Evolutionary conservation across 768 basidiomycete genomes (phyloP), one percentile per base, ranked within the genome.

Genomic region (Scleroderma bovista): DNA sequence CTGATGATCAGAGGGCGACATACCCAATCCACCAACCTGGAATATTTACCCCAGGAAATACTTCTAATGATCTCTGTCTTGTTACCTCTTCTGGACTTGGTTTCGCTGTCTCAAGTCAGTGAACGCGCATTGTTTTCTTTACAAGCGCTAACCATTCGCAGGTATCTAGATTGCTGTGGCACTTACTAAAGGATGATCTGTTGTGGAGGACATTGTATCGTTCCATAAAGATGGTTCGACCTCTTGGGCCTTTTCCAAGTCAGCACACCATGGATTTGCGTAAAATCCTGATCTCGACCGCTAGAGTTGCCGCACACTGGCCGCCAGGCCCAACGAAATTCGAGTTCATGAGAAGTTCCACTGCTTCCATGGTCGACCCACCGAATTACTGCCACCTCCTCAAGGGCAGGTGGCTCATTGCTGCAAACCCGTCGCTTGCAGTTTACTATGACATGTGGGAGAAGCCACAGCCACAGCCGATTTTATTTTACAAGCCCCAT

Each of bases 281-380:
- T 2, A 12, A 34, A 12, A 37, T 31, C 20, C 49, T 54, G 19
- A 34, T 50, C 10, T 36, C 40, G 1, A 50, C 49, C 26, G 44
- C 53, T 12, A 50, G 24, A n/a, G 45, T 54, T 23, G 44, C 33
- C 7, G 39, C 13, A 6, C 50, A 54, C 20, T 54, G 53, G 53
- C 53, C 48, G 17, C 53, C 26, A 16, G 10, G 12, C 15, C 9
- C 17, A 5, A 9, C 36, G 41, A 8, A 29, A 22, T 19, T 40
- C 46, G 15, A 48, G 36, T 49, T 49, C 10, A n/a, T 7, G 10
- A 44, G n/a, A n/a, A 44, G 16, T n/a, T 4, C 1, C 15, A 47
- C 34, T 6, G 33, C 17, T 17, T 36, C 46, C 20, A 24, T 36
- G 22, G 19, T 47, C 36, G 17, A 44, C 13, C 22, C 33, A 17